These are phyloP conservation scores for Proliferodiscus dingleyae DNA, from an alignment of 2,329 filamentous ascomycete species.

Conservation along the genomic window DNA sequence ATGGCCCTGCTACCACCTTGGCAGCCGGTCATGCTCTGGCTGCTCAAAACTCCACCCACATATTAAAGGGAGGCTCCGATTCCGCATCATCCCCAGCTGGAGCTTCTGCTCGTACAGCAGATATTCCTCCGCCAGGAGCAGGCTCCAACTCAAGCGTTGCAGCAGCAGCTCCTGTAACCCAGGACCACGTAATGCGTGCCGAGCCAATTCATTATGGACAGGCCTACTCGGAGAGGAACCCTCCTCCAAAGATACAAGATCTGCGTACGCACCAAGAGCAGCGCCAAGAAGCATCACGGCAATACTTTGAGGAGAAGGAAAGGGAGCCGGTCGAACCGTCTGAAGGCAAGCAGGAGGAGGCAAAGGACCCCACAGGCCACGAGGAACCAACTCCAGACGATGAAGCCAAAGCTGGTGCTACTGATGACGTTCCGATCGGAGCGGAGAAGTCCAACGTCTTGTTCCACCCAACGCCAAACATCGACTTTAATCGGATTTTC, in stretches of 20 bases:
- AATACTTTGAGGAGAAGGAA: constrained; percentile 14
- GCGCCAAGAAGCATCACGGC: constrained; percentile 13
- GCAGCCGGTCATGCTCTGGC: not conserved
- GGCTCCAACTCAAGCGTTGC: not conserved
- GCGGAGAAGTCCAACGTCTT: constrained; percentile 22
- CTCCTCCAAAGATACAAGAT: constrained; percentile 21
- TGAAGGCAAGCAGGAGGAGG: constrained; percentile 1
- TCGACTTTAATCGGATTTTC: constrained; percentile 15
- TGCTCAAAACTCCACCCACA: not conserved
- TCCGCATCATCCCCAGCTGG: no score
- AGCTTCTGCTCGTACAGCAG: no score
- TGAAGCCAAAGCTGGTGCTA: constrained; percentile 14
- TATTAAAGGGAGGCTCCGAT: no score
- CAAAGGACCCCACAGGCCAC: constrained; percentile 4
- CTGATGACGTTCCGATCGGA: constrained; percentile 19
- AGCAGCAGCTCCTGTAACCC: no score
- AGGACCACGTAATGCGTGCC: not conserved
- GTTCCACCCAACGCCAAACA: constrained; percentile 16
- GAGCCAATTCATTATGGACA: constrained; percentile 17
- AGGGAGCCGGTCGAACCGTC: not conserved
- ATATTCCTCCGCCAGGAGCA: no score
- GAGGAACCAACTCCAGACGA: constrained; percentile 2
- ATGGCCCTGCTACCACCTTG: not conserved
- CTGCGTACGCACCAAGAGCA: constrained; percentile 12
- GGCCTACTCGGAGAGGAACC: constrained; percentile 21